phyloP scores from a whole-genome alignment of 1,139 yeast genomes.

The Pichia sp. region DNA sequence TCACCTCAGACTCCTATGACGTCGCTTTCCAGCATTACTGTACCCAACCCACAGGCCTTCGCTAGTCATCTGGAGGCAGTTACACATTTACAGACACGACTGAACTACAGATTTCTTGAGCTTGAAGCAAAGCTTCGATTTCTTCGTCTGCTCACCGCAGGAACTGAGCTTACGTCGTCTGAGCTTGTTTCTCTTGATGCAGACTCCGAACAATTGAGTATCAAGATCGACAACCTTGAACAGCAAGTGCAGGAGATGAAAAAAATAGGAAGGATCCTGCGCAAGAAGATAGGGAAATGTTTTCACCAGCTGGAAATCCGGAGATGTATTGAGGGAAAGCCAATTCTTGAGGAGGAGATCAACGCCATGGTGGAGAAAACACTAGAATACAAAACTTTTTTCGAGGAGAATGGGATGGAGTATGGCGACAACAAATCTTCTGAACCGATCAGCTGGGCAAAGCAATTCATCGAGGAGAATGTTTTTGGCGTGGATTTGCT shows the following conservation, averaged over 20 bases:
- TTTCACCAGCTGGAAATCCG: conserved; percentile 18
- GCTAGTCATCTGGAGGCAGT: conserved; percentile 8
- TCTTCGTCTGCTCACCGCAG: conserved; percentile 39
- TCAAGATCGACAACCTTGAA: neutral
- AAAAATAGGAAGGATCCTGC: conserved; percentile 10
- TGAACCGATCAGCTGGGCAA: conserved; percentile 10
- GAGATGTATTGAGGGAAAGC: conserved; percentile 19
- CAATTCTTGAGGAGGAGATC: conserved; percentile 18
- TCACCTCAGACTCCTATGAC: conserved; percentile 9
- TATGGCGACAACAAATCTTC: neutral
- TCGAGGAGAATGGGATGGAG: conserved; percentile 22
- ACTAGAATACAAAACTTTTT: conserved; percentile 6
- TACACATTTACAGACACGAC: conserved; percentile 29
- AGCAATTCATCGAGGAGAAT: conserved; percentile 5
- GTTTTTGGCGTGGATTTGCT: conserved; percentile 8
- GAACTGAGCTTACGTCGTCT: conserved; percentile 33
- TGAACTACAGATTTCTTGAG: conserved; percentile 60
- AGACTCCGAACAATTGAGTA: conserved; percentile 6
- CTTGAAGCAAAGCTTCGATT: conserved; percentile 66
- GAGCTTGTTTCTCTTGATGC: conserved; percentile 23
- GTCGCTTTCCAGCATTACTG: neutral
- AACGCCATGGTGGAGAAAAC: conserved; percentile 10
- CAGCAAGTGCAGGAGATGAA: conserved; percentile 14
- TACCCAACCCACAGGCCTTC: conserved; percentile 7
- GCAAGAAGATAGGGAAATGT: conserved; percentile 19